Percentiles rank a stretch among this genome's conserved stretches.
These are phyloP conservation scores for Xerocomus minutiporus DNA, from an alignment of 1,284 basidiomycete genomes.

Conservation along the genomic window DNA sequence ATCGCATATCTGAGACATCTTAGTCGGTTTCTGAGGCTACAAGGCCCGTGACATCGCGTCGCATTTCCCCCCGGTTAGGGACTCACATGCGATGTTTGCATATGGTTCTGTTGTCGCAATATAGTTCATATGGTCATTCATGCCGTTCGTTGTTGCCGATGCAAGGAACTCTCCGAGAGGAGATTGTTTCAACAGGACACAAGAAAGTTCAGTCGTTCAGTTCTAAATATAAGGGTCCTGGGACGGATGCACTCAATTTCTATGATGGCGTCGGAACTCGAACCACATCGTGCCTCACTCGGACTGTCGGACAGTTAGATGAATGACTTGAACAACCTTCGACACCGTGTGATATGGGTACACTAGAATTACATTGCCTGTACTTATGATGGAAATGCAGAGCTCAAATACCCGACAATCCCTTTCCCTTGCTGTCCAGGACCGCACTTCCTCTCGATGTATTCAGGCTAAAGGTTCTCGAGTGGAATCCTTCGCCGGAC, in stretches of 20 bases:
- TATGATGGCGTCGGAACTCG: too few species aligned
- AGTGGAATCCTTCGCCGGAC: constrained; percentile 41
- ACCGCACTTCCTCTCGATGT: constrained; percentile 39
- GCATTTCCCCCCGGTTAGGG: neutral
- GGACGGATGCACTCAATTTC: too few species aligned
- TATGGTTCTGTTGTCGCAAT: neutral
- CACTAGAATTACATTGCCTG: constrained; percentile 22
- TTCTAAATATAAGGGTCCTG: too few species aligned
- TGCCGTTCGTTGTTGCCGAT: neutral
- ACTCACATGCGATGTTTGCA: neutral
- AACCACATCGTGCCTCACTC: too few species aligned
- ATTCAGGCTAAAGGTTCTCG: constrained; percentile 27
- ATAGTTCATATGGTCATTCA: neutral
- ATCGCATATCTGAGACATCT: neutral
- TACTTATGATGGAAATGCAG: neutral
- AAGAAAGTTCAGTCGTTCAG: too few species aligned
- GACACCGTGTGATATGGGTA: constrained; percentile 1
- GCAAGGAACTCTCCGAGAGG: neutral
- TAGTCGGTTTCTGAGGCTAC: neutral
- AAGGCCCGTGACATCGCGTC: neutral
- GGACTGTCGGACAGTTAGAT: too few species aligned
- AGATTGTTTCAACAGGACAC: too few species aligned
- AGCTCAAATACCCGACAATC: constrained; percentile 28
- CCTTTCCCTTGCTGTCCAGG: constrained; percentile 41
- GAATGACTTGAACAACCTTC: neutral